These are phyloP conservation scores for Anaeromyces robustus DNA, from an alignment of 192 early-diverging fungal genomes.

Conservation along the genomic window DNA sequence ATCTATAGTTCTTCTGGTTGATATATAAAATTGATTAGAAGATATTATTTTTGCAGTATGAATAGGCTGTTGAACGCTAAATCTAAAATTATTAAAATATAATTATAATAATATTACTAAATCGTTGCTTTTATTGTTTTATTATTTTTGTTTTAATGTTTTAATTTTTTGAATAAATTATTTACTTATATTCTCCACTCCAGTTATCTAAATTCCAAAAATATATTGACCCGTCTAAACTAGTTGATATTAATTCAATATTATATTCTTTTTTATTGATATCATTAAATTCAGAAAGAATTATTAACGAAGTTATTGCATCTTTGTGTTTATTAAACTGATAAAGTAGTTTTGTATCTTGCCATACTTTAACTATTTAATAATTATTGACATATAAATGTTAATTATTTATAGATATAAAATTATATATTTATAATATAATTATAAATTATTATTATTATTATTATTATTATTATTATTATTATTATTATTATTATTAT, in stretches of 20 bases:
- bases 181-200: neutral
- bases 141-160: too few species aligned
- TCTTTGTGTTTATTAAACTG: neutral
- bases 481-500: too few species aligned
- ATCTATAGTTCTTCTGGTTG: neutral
- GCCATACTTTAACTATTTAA: neutral
- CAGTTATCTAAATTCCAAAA: neutral
- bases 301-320: neutral
- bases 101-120: too few species aligned
- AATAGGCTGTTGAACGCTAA: neutral
- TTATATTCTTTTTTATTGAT: neutral
- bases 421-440: too few species aligned
- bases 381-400: neutral
- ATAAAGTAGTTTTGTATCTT: neutral
- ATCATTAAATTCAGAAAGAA: neutral
- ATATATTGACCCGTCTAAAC: neutral
- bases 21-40: neutral
- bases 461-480: too few species aligned
- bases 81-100: neutral
- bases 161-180: too few species aligned
- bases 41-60: neutral
- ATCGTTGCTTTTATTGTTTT: too few species aligned
- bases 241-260: neutral
- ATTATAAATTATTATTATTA: too few species aligned
- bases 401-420: too few species aligned